Base-by-base conservation (phyloP, 768 basidiomycete species). In the Harrya chromipes region DNA sequence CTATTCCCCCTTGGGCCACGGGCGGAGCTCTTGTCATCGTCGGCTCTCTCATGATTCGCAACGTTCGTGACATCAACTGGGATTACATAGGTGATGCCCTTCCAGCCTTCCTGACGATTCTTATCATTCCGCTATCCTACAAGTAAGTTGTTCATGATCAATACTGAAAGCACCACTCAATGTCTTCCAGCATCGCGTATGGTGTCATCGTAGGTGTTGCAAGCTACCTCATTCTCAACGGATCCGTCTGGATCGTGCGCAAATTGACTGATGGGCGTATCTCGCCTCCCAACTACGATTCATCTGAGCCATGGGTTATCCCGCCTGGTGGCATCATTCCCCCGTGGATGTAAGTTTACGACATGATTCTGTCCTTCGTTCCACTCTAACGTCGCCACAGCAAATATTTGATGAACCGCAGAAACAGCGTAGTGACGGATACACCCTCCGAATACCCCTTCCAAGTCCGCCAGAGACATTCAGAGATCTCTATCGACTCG, bases 11-110 rank as follows among this genome's bases (percentile, higher is more conserved):
- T 0, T 93, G 89, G 88, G 90, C 90, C 4, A 94, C 90, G 1
- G 90, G 90, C 13, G 85, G 90, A 48, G 89, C 90, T 1, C 73
- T 94, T 31, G 80, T 89, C 37, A 85, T 94, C 47, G 90, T 90
- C 11, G 90, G 90, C n/a, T 86, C 85, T 14, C 74, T 91, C 59
- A 93, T 93, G 90, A 87, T 90, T 67, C 79, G 86, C 62, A 91
- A 90, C 58, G 87, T 89, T 19, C 77, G 82, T 27, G 90, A 90
- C 40, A 85, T 94, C 67, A 94, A 94, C 68, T 94, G 90, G 90
- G 77, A 85, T 60, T 94, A 91, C 63, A 76, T 88, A 19, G 90
- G 90, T 8, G 90, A 93, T 61, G 79, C 85, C n/a, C 80, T 93
- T 0, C 90, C 90, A 12, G 89, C 90, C 0, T 92, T 94, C 75